Evolutionary conservation across 1,139 yeast genomes (phyloP).

Genomic region (Meyerozyma carpophila): DNA sequence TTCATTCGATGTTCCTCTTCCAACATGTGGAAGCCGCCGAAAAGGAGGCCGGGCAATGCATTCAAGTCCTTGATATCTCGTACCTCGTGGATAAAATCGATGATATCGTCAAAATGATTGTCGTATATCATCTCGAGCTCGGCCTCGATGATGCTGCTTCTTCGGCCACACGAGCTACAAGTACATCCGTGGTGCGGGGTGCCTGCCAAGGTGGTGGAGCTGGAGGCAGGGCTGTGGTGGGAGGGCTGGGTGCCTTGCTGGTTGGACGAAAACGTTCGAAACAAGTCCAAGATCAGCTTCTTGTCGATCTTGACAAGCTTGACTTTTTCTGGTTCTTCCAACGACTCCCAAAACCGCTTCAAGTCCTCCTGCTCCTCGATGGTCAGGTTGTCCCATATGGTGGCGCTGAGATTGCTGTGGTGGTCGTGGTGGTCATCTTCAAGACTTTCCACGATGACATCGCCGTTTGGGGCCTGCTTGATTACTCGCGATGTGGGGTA

Average conservation of each 20-base stretch:
- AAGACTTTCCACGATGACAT: conserved; percentile 58
- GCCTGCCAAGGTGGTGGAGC: conserved; percentile 3
- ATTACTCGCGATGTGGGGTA: conserved; percentile 72
- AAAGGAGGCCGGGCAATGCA: conserved; percentile 35
- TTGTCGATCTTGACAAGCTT: conserved; percentile 64
- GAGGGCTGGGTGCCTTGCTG: conserved; percentile 5
- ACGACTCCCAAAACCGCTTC: conserved; percentile 64
- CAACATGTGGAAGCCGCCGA: conserved; percentile 37
- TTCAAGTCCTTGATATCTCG: conserved; percentile 38
- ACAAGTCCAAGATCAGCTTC: conserved; percentile 60
- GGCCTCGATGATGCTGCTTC: conserved; percentile 66
- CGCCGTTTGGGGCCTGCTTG: conserved; percentile 69
- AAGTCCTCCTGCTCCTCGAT: conserved; percentile 57
- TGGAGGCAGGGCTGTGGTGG: conserved; percentile 7
- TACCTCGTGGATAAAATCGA: conserved; percentile 35
- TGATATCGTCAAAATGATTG: conserved; percentile 53
- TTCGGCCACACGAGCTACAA: conserved; percentile 78
- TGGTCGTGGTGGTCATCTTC: conserved; percentile 19
- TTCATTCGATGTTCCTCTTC: conserved; percentile 33
- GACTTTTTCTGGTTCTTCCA: conserved; percentile 56
- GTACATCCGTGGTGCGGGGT: conserved; percentile 38
- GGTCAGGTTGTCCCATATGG: conserved; percentile 56
- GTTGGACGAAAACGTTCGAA: conserved; percentile 25
- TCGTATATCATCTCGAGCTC: conserved; percentile 58
- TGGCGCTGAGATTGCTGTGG: conserved; percentile 7